Conservation (phyloP, 1,139 yeast genomes). For the Meyerozyma carpophila region DNA sequence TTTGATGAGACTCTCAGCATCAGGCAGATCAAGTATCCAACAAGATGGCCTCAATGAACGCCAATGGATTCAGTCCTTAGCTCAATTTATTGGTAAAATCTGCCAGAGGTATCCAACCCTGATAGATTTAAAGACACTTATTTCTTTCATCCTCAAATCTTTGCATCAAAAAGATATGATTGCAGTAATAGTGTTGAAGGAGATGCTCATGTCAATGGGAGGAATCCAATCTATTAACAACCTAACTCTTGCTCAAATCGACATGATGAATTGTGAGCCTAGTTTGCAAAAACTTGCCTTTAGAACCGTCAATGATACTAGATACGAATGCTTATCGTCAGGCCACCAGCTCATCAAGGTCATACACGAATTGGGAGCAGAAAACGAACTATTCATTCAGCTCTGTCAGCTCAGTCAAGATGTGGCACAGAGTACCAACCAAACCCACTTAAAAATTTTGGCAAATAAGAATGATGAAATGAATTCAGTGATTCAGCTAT, state of each 20-base stretch:
- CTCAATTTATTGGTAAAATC: constrained; percentile 61
- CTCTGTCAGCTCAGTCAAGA: constrained; percentile 49
- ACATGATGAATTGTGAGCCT: constrained; percentile 62
- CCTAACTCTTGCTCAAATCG: constrained; percentile 60
- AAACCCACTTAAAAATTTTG: constrained; percentile 61
- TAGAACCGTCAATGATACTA: constrained; percentile 55
- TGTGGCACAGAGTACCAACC: constrained; percentile 32
- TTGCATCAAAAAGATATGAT: constrained; percentile 58
- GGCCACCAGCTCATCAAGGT: constrained; percentile 49
- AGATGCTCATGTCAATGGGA: constrained; percentile 69
- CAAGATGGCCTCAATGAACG: constrained; percentile 77
- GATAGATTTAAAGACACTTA: constrained; percentile 52
- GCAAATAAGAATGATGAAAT: constrained; percentile 73
- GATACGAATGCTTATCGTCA: constrained; percentile 43
- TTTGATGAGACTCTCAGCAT: constrained; percentile 59
- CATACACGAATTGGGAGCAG: constrained; percentile 40
- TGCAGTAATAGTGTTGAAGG: constrained; percentile 66
- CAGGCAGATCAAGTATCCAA: constrained; percentile 66
- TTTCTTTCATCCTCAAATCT: constrained; percentile 59
- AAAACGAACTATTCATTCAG: constrained; percentile 62
- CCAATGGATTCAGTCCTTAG: constrained; percentile 78
- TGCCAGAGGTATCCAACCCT: constrained; percentile 46
- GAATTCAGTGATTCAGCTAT: constrained; percentile 58
- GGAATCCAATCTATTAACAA: constrained; percentile 71
- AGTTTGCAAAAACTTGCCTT: constrained; percentile 54